Evolutionary conservation across 1,284 basidiomycete species (phyloP).

Genomic region (Austroboletus niveus): DNA sequence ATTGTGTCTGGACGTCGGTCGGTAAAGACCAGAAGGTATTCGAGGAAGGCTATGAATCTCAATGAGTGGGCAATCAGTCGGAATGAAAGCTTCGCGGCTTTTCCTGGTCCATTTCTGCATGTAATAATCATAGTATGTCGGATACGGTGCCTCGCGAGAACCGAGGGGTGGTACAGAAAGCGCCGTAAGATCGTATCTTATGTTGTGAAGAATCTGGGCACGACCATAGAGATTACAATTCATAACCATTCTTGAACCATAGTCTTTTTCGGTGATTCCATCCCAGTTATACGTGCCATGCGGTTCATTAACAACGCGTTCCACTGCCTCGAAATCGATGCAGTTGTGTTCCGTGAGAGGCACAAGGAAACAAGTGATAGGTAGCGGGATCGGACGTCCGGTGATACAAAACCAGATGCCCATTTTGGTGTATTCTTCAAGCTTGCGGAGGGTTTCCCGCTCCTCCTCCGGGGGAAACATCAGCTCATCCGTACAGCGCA

Average conservation of each 20-base stretch:
- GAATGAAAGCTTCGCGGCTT: constrained; percentile 41
- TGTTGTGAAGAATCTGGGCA: constrained; percentile 50
- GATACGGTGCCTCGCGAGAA: constrained; percentile 44
- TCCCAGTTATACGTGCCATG: constrained; percentile 56
- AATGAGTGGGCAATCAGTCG: constrained; percentile 57
- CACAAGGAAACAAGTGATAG: constrained; percentile 59
- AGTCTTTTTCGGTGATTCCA: constrained; percentile 44
- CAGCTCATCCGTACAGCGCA: constrained; percentile 40
- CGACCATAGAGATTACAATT: constrained; percentile 55
- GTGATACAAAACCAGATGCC: constrained; percentile 66
- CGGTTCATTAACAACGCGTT: constrained; percentile 46
- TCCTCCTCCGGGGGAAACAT: constrained; percentile 44
- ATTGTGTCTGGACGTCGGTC: constrained; percentile 31
- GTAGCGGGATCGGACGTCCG: constrained; percentile 47
- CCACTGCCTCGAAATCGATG: constrained; percentile 58
- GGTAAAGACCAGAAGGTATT: constrained; percentile 43
- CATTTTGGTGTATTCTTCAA: constrained; percentile 61
- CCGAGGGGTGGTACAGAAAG: constrained; percentile 50
- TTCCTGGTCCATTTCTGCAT: constrained; percentile 51
- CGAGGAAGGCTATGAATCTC: constrained; percentile 47
- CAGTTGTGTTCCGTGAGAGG: constrained; percentile 48
- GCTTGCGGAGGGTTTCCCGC: constrained; percentile 42
- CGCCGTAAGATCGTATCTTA: constrained; percentile 65
- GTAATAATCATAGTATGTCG: constrained; percentile 64
- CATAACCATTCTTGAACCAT: constrained; percentile 48